These are phyloP conservation scores for Dothistroma pini DNA, from an alignment of 2,329 filamentous ascomycete species.

Conservation along the genomic window DNA sequence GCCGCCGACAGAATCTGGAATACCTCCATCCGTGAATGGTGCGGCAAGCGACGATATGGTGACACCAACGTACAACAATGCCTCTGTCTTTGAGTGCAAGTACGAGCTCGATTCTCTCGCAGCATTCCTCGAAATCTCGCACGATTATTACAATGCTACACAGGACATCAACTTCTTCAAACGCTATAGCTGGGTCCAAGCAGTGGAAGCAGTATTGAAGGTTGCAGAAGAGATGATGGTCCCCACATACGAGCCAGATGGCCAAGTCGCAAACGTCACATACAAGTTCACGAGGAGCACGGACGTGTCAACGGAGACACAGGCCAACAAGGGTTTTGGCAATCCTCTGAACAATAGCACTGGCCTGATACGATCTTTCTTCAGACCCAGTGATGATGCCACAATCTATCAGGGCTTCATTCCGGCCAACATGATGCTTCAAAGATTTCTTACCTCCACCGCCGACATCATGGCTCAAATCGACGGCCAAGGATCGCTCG, in stretches of 20 bases:
- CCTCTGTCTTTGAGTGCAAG: conserved; percentile 51
- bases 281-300: conserved; percentile 47
- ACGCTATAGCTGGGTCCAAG: conserved; percentile 46
- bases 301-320: conserved; percentile 45
- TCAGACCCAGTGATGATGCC: conserved; percentile 49
- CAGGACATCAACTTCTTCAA: conserved; percentile 48
- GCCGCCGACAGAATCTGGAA: conserved; percentile 47
- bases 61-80: conserved; percentile 41
- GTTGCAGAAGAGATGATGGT: conserved; percentile 47
- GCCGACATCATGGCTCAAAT: conserved; percentile 53
- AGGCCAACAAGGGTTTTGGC: conserved; percentile 52
- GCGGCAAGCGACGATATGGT: conserved; percentile 42
- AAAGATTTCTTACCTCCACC: conserved; percentile 56
- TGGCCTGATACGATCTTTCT: conserved; percentile 48
- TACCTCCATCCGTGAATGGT: conserved; percentile 39
- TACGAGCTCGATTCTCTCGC: conserved; percentile 53
- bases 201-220: conserved; percentile 44
- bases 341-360: conserved; percentile 49
- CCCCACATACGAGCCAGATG: conserved; percentile 48
- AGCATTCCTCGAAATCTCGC: conserved; percentile 49
- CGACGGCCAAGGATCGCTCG: conserved; percentile 47
- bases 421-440: conserved; percentile 67
- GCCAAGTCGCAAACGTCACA: conserved; percentile 41
- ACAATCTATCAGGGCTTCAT: conserved; percentile 51
- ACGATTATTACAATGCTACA: conserved; percentile 49